Evolutionary conservation across 2,329 filamentous ascomycete species (phyloP), one percentile per base, ranked within the genome.

Genomic region (Calonectria crousiana): DNA sequence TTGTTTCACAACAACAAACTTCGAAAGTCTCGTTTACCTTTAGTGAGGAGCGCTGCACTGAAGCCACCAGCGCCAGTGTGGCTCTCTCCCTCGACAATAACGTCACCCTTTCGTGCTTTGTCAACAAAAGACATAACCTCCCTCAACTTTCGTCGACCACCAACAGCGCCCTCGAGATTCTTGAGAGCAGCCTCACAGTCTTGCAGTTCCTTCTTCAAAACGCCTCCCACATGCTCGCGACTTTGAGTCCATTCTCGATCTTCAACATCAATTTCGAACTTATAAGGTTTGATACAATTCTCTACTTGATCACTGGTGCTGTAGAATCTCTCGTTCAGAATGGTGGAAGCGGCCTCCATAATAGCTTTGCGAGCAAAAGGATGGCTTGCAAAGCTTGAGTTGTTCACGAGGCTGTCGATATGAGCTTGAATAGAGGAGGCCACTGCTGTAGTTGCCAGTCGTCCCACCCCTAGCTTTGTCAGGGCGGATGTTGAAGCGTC

Each of bases 211-310:
- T 93, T 93, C 84, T 97, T 97, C n/a, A 99, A 87, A 1, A 97
- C 92, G 11, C 88, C 90, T 49, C 92, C 90, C 1, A 96, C 93
- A 79, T 97, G 97, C 58, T 98, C 95, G 67, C 96, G 90, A 0
- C 95, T 96, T 74, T 94, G 92, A 4, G 89, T 84, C 97, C 97
- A 99, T 83, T 99, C 97, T 10, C 92, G 89, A 49, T 96, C 94
- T 81, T 98, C 95, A 56, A 99, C 93, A 80, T 99, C 97, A 73
- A 99, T 98, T 76, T 98, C 95, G 79, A 96, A 98, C 83, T 99
- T 99, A 88, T 96, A 99, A 0, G 97, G 97, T 85, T 99, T 99
- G 85, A 99, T 97, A 83, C 96, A 99, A 83, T 98, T 98, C 84
- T 99, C 97, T 1, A 99, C 95, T 85, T 98, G 97, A 81, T 99